Base-by-base conservation (phyloP, 2,329 filamentous ascomycete genomes). In the Aspergillus neoniger region DNA sequence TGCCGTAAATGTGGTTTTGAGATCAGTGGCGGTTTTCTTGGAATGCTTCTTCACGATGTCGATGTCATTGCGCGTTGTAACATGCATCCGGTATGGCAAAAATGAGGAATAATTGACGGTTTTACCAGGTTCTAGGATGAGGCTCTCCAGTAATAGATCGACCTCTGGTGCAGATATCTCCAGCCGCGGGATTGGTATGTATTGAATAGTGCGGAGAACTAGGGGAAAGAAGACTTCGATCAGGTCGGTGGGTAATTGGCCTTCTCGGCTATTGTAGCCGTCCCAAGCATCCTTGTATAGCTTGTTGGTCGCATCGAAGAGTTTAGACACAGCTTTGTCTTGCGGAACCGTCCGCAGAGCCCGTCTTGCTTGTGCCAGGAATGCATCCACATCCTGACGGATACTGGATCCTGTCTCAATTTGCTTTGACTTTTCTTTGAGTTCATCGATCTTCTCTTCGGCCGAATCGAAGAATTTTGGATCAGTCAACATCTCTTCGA, bases 31-130 rank as follows among this genome's bases (percentile, higher is more conserved):
- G 0, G 90, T 93, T 52, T 86, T 75, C 60, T 80, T 81, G 75
- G 81, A 89, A 86, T 80, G 87, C 17, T 88, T 88, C 74, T 96
- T 96, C 65, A 89, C 86, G 43, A 97, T 87, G 65, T 96, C 91
- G 36, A 97, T 79, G 67, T 96, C 90, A 70, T 96, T 97, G 75
- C 89, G 89, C 0, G 91, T 94, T 64, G 92, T 88, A 3, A 97
- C 80, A 48, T 90, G 88, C 56, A 97, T 81, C 58, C 88, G 87
- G 78, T 92, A 94, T 0, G 94, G 94, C 1, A 98, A 82, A 80
- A 98, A 98, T 0, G 93, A 96, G 3, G 90, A 91, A 63, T 89
- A 81, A 73, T 96, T 94, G 69, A 96, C 83, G 0, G 92, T 96
- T 59, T 83, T 83, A 6, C 94, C 94, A 0, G 94, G 94, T 71